phyloP scores from a whole-genome alignment of 352 stramenopile genomes.

The Elongisporangium undulatum region DNA sequence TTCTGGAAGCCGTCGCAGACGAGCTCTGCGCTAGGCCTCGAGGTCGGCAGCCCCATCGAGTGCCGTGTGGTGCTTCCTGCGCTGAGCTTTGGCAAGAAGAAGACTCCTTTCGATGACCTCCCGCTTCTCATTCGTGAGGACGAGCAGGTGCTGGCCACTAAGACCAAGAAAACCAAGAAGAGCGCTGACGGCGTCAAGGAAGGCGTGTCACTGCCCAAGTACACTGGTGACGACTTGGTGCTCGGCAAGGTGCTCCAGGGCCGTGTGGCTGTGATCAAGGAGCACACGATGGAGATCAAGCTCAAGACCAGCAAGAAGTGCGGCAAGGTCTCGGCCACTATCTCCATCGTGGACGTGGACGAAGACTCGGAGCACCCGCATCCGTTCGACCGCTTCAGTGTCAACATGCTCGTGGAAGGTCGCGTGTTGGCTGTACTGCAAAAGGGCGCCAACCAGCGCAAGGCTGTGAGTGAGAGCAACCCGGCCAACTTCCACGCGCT shows the following conservation, averaged over 20 bases:
- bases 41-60: constrained; percentile 33
- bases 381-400: constrained; percentile 76
- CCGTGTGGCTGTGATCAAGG: constrained; percentile 70
- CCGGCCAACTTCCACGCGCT: constrained; percentile 67
- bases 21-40: constrained; percentile 45
- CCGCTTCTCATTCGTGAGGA: constrained; percentile 58
- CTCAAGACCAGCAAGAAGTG: constrained; percentile 67
- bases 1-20: constrained; percentile 73
- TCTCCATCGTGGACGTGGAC: constrained; percentile 86
- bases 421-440: constrained; percentile 59
- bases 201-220: constrained; percentile 50
- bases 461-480: constrained; percentile 76
- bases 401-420: constrained; percentile 66
- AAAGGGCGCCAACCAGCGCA: constrained; percentile 85
- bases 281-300: constrained; percentile 81
- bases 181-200: constrained; percentile 17
- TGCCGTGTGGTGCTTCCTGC: constrained; percentile 41
- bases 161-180: constrained; percentile 19
- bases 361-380: constrained; percentile 41
- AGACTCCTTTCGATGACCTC: constrained; percentile 74
- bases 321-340: constrained; percentile 68
- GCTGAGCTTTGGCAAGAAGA: constrained; percentile 27
- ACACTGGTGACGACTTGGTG: constrained; percentile 46
- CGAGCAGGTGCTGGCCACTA: constrained; percentile 32
- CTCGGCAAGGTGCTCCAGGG: constrained; percentile 69